Conservation (phyloP, 805 yeast species). For the Candida ortonii region DNA sequence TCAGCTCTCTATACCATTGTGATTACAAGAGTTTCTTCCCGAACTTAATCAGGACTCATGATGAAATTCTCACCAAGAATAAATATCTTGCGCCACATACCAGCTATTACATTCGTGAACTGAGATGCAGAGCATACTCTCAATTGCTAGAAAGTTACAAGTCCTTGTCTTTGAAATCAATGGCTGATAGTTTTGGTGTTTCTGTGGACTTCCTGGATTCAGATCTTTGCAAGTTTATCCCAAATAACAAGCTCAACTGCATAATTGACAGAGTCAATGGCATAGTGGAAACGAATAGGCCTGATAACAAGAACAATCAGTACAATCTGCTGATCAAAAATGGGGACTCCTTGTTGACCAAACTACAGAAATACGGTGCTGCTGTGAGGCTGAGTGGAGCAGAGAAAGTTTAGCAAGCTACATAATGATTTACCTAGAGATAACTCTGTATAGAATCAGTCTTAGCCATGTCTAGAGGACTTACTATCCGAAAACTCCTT, state of each 20-base stretch:
- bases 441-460: neutral
- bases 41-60: conserved; percentile 72
- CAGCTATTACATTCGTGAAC: conserved; percentile 81
- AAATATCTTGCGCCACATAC: conserved; percentile 75
- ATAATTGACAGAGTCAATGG: conserved; percentile 95
- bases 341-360: conserved; percentile 89
- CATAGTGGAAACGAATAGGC: conserved; percentile 91
- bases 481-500: no score
- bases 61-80: conserved; percentile 61
- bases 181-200: conserved; percentile 95
- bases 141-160: conserved; percentile 93
- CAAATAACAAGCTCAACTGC: conserved; percentile 90
- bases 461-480: no score
- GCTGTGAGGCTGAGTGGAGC: conserved; percentile 95
- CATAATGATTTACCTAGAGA: neutral
- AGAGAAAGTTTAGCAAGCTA: conserved; percentile 48
- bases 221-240: conserved; percentile 87
- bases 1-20: conserved; percentile 83
- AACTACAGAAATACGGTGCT: conserved; percentile 94
- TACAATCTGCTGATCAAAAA: conserved; percentile 84
- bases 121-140: conserved; percentile 92
- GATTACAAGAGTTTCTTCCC: conserved; percentile 81
- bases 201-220: conserved; percentile 78
- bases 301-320: conserved; percentile 93
- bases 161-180: conserved; percentile 81